Base-by-base conservation (phyloP, 2,329 filamentous ascomycete genomes). In the Tolypocladium endophyticum region DNA sequence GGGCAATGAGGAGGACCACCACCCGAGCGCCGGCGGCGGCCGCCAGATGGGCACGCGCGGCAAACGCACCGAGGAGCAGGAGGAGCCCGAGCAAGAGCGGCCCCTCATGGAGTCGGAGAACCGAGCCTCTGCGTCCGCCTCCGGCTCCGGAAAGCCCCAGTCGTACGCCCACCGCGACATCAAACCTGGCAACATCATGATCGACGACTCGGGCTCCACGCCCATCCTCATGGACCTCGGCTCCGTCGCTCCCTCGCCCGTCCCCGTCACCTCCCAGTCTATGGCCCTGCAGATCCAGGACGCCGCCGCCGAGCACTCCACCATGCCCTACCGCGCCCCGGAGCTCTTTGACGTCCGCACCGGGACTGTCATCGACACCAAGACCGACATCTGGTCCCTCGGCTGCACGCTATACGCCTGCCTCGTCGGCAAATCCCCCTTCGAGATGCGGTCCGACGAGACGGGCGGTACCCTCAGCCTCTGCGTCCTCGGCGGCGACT, bases 131-230 rank as follows among this genome's bases (percentile, higher is more conserved):
- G 28, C 28, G 16, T 50, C 25, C 28, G 47, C 81, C 87, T 55
- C 82, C 83, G 84, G 87, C 12, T 88, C 89, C 18, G 61, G 64
- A 56, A 84, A 86, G 60, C 79, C 84, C 62, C 82, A 89, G 66
- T 90, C 92, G 25, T 99, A 96, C 73, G 90, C 94, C 63, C 94
- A 99, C 75, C 82, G 94, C 66, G 94, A 99, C 74, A 96, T 99
- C 73, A 99, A 99, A 75, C 94, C 94, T 68, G 84, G 92, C 61
- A 99, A 99, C 76, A 96, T 99, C 71, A 99, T 99, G 94, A 96
- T 99, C 66, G 88, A 90, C 65, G 93, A 97, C 72, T 86, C 91
- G 67, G 94, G 94, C 66, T 83, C 86, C 61, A 87, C 87, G 36
- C 93, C 94, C 3, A 94, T 99, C 67, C 83, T 99, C 41, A 99